phyloP scores from a whole-genome alignment of 768 basidiomycete species.

The Pleurotus platypus region DNA sequence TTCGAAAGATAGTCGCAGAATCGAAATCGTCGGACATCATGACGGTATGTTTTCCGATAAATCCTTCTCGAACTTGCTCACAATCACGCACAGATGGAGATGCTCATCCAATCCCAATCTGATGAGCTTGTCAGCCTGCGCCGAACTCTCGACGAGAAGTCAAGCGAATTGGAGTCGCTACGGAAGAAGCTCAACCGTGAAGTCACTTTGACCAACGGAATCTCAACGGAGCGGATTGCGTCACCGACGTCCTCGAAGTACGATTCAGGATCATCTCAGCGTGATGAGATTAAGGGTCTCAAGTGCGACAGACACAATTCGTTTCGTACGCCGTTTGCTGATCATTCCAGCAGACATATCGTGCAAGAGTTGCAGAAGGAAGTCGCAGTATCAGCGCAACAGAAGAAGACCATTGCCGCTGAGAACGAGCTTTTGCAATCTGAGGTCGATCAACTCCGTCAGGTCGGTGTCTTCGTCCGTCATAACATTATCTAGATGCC shows the following conservation, averaged over 20 bases:
- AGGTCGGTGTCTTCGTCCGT: conserved; percentile 35
- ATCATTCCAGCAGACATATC: conserved; percentile 55
- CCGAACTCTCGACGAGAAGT: conserved; percentile 28
- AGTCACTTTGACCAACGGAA: conserved; percentile 40
- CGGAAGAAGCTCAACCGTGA: conserved; percentile 65
- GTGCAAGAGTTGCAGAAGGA: conserved; percentile 88
- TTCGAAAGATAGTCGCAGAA: conserved; percentile 46
- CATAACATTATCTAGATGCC: neutral
- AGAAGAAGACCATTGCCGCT: conserved; percentile 67
- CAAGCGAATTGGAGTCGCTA: conserved; percentile 49
- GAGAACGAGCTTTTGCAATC: conserved; percentile 70
- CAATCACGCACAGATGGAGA: conserved; percentile 20
- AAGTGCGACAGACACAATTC: conserved; percentile 46
- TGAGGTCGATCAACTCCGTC: conserved; percentile 70
- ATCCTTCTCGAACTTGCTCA: neutral
- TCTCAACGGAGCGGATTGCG: conserved; percentile 25
- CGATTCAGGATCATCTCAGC: conserved; percentile 38
- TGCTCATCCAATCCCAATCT: conserved; percentile 23
- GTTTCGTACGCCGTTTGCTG: no score
- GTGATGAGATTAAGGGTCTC: conserved; percentile 77
- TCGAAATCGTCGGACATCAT: conserved; percentile 20
- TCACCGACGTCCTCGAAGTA: conserved; percentile 43
- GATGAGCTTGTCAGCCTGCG: conserved; percentile 24
- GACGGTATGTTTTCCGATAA: conserved; percentile 15
- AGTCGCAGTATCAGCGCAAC: conserved; percentile 55